phyloP scores from a whole-genome alignment of 768 basidiomycete genomes.

The Chalciporus chontae region DNA sequence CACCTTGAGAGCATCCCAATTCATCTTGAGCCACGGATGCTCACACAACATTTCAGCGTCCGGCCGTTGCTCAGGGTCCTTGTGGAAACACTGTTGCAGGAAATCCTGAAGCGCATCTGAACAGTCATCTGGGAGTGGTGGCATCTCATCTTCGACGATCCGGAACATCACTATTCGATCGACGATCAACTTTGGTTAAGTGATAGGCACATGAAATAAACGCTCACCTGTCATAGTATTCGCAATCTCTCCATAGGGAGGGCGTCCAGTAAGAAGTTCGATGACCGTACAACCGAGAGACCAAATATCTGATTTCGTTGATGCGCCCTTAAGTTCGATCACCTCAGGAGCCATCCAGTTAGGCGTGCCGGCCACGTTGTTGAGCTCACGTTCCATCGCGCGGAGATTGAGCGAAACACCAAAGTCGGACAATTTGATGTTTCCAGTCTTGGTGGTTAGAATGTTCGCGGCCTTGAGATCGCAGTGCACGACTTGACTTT shows the following conservation, averaged over 20 bases:
- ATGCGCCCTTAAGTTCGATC: conserved; percentile 91
- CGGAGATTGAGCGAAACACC: conserved; percentile 95
- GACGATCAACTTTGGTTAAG: neutral
- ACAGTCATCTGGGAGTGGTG: conserved; percentile 78
- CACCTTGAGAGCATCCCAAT: conserved; percentile 79
- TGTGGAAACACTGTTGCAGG: conserved; percentile 83
- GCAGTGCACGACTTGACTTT: conserved; percentile 89
- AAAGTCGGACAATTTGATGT: conserved; percentile 96
- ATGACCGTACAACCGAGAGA: conserved; percentile 93
- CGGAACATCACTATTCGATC: conserved; percentile 81
- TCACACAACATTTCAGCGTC: conserved; percentile 82
- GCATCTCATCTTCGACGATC: conserved; percentile 91
- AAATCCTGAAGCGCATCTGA: conserved; percentile 80
- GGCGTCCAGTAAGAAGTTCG: conserved; percentile 88
- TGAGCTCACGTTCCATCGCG: conserved; percentile 81
- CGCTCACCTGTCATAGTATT: conserved; percentile 85
- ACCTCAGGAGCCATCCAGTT: conserved; percentile 99
- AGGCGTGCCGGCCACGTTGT: conserved; percentile 90
- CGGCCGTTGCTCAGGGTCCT: conserved; percentile 81
- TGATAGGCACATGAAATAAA: conserved; percentile 2
- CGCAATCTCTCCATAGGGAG: conserved; percentile 86
- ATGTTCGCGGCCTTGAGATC: conserved; percentile 99
- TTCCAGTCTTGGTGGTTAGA: conserved; percentile 96
- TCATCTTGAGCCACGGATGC: conserved; percentile 85
- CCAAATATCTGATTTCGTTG: conserved; percentile 94